Conservation (phyloP, 495 filamentous ascomycete genomes). For the Chaetomium fimeti region DNA sequence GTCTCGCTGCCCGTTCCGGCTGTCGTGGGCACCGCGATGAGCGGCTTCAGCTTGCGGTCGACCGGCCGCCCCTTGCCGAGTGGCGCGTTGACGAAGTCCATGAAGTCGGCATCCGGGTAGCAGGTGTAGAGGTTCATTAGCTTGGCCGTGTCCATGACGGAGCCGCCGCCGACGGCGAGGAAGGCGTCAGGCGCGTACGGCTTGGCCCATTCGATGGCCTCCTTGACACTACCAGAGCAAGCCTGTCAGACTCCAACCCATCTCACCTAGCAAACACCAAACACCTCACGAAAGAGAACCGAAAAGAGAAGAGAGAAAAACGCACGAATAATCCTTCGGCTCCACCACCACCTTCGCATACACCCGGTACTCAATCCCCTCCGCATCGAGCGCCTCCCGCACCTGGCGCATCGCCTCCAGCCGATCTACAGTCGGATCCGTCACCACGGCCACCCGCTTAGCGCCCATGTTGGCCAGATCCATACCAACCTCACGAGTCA, state of each 20-base stretch:
- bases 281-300: too few relatives aligned
- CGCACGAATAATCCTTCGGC: slow-evolving; percentile 88
- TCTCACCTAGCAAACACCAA: too few relatives aligned
- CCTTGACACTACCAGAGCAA: slow-evolving; percentile 60
- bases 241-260: slow-evolving; percentile 5
- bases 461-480: slow-evolving; percentile 89
- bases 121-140: slow-evolving; percentile 94
- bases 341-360: slow-evolving; percentile 78
- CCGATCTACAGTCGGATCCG: slow-evolving; percentile 73
- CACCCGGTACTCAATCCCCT: slow-evolving; percentile 76
- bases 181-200: slow-evolving; percentile 80
- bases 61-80: slow-evolving; percentile 86
- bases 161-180: slow-evolving; percentile 84
- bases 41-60: slow-evolving; percentile 69
- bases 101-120: slow-evolving; percentile 83
- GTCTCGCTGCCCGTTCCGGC: slow-evolving; percentile 95
- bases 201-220: slow-evolving; percentile 82
- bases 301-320: neutral
- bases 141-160: slow-evolving; percentile 96
- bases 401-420: slow-evolving; percentile 85
- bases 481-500: slow-evolving; percentile 98
- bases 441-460: slow-evolving; percentile 85
- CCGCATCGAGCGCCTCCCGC: slow-evolving; percentile 67
- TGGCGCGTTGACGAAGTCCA: slow-evolving; percentile 97
- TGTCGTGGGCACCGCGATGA: slow-evolving; percentile 93